Base-by-base conservation (phyloP, 2,329 filamentous ascomycete genomes). In the Penicillium sp. region DNA sequence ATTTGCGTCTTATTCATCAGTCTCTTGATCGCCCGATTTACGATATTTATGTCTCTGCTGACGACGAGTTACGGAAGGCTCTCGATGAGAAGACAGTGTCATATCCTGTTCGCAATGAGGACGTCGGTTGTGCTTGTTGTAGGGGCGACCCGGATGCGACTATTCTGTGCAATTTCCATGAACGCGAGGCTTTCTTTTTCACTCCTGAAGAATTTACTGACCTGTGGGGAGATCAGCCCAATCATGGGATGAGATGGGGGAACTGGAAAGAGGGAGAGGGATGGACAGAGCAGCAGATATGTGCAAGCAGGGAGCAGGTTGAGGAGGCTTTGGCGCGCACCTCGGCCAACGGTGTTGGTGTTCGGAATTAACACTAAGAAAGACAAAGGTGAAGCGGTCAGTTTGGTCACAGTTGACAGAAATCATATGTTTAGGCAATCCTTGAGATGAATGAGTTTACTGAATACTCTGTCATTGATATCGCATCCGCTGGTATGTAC, bases 111-210 rank as follows among this genome's bases (percentile, higher is more conserved):
- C 18, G 12, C 9, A 14, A 38, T 22, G 10, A n/a, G 10, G 11
- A 33, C 4, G n/a, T 16, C 1, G 49, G 46, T 9, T 61, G 61
- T 43, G 30, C 55, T 1, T 62, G 58, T 31, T 63, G 60, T 28
- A 33, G 34, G 4, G 59, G 59, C 1, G 51, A 60, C 22, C 54
- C 55, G 1, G 42, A 35, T n/a, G 58, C 58, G 1, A 34, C 52
- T 4, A 61, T 63, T 8, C 37, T 54, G 3, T 9, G 13, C 10
- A 42, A 49, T 4, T 58, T 59, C 16, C 27, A 44, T 19, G 22
- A 52, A 5, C 40, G 50, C 1, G 33, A 57, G 10, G 57, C 54
- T 4, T 45, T 63, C 12, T 49, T 30, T 13, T 62, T 59, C 22
- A 40, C 31, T 12, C 46, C 50, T 14, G 41, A 53, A 4, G 57